phyloP scores from a whole-genome alignment of 2,329 filamentous ascomycete species.

The Ceratocystis eucalypticola region DNA sequence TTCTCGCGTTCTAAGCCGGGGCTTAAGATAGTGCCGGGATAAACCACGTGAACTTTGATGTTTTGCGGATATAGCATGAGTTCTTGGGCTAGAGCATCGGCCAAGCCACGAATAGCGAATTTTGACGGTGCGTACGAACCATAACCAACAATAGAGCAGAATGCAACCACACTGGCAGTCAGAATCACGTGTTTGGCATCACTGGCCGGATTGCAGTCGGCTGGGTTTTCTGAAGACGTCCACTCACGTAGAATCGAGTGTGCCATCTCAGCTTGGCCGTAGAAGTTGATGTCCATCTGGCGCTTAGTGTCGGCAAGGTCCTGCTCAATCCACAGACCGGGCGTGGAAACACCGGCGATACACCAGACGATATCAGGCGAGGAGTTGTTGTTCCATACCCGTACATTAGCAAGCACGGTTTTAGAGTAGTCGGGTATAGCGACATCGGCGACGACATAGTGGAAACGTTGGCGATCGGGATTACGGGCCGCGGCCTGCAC shows the following conservation, averaged over 20 bases:
- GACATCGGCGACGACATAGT: constrained; percentile 72
- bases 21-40: constrained; percentile 68
- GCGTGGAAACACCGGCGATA: constrained; percentile 61
- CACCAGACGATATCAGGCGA: constrained; percentile 84
- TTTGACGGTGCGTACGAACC: constrained; percentile 73
- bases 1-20: constrained; percentile 68
- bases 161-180: constrained; percentile 63
- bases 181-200: constrained; percentile 66
- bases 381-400: constrained; percentile 60
- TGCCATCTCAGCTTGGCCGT: constrained; percentile 71
- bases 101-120: constrained; percentile 67
- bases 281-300: constrained; percentile 92
- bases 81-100: constrained; percentile 74
- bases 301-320: constrained; percentile 50
- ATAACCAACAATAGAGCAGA: constrained; percentile 72
- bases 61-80: constrained; percentile 72
- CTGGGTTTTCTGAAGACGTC: constrained; percentile 35
- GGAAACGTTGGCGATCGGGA: constrained; percentile 59
- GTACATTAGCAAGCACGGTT: constrained; percentile 56
- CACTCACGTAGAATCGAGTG: constrained; percentile 65
- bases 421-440: constrained; percentile 54
- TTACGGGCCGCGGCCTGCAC: constrained; percentile 46
- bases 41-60: constrained; percentile 69
- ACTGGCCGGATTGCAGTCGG: constrained; percentile 26
- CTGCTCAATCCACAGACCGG: constrained; percentile 65